These are phyloP conservation scores for Scheffersomyces ergatensis DNA, from an alignment of 805 yeast species.

Conservation along the genomic window DNA sequence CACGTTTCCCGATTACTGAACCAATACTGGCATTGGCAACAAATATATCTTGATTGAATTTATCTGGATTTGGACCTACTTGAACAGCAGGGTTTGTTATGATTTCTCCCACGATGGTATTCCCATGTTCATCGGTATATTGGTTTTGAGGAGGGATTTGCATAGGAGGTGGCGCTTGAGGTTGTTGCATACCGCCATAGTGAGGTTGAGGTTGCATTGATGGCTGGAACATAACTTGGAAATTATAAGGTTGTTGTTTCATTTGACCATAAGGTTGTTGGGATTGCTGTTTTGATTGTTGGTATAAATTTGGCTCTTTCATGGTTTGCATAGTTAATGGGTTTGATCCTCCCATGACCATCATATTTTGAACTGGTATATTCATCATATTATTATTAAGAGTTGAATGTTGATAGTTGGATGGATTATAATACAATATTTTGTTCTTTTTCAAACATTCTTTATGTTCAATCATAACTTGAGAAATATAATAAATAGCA, in stretches of 20 bases:
- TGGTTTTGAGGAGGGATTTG: conserved; percentile 29
- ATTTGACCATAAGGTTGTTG: conserved; percentile 7
- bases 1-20: conserved; percentile 82
- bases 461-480: conserved; percentile 61
- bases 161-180: conserved; percentile 14
- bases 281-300: neutral
- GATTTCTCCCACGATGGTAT: conserved; percentile 43
- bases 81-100: conserved; percentile 38
- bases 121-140: conserved; percentile 44
- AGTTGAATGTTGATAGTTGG: conserved; percentile 31
- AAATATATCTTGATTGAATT: conserved; percentile 64
- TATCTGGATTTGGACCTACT: conserved; percentile 37
- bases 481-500: conserved; percentile 73
- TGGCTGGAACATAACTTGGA: conserved; percentile 41
- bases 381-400: conserved; percentile 12
- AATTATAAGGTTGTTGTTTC: conserved; percentile 29
- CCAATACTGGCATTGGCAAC: conserved; percentile 82
- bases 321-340: conserved; percentile 16
- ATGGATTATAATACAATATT: conserved; percentile 58
- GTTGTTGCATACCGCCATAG: conserved; percentile 6
- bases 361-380: conserved; percentile 14
- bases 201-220: conserved; percentile 30
- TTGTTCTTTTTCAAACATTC: conserved; percentile 52
- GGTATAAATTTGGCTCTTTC: conserved; percentile 12
- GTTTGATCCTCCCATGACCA: conserved; percentile 15